These are phyloP conservation scores for Tolypocladium tundrense DNA, from an alignment of 2,329 filamentous ascomycete genomes.

Conservation along the genomic window DNA sequence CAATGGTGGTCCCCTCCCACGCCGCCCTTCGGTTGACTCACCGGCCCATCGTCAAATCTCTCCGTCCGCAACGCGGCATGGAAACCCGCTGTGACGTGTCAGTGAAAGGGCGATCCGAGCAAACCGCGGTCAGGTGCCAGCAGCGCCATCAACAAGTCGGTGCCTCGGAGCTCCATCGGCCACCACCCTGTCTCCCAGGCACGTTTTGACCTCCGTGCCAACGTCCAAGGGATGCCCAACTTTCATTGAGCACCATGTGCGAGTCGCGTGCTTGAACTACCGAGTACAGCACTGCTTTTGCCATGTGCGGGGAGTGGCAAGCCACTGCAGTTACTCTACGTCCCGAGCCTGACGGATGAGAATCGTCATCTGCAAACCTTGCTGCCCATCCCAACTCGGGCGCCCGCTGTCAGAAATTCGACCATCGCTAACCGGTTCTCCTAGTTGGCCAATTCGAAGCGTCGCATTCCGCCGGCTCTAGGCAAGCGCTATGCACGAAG, in stretches of 20 bases:
- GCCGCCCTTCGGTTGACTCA: not conserved
- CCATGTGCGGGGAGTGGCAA: not conserved
- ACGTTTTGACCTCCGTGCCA: no score
- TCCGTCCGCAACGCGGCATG: not conserved
- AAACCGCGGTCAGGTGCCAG: not conserved
- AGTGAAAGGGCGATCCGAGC: not conserved
- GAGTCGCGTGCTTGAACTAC: not conserved
- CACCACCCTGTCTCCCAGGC: not conserved
- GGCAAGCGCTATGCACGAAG: not conserved
- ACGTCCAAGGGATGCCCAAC: no score
- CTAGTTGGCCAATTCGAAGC: not conserved
- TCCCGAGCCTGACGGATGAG: constrained; percentile 6
- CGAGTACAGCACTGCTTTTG: not conserved
- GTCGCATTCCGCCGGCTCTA: not conserved
- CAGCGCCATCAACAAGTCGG: not conserved
- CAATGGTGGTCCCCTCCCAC: not conserved
- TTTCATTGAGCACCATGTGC: no score
- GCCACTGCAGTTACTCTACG: constrained; percentile 4
- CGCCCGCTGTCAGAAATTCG: not conserved
- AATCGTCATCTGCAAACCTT: constrained; percentile 12
- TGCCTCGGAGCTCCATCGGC: not conserved
- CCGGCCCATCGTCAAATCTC: not conserved
- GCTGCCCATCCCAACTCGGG: not conserved
- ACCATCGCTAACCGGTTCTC: not conserved
- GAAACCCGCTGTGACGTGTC: not conserved